Evolutionary conservation across 164 flowering plant species (phyloP), one percentile per base, ranked within the genome.

Genomic region (Berberis thunbergii): DNA sequence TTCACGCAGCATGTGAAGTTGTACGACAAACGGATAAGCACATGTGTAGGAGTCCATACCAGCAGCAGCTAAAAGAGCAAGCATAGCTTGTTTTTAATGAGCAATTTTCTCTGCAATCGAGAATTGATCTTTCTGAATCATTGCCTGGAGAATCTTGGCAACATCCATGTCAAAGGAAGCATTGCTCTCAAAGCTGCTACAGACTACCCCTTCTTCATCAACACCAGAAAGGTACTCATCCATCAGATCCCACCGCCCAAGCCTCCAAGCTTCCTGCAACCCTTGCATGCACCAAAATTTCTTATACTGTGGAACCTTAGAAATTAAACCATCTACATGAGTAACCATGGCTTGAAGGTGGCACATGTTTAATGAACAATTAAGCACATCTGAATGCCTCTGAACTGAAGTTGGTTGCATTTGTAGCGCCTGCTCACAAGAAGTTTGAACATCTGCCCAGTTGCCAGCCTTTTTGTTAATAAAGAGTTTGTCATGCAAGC

Each of bases 191-290:
- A 88, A 85, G 64, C 84, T 82, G 69, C 91, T 89, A 74, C 86
- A 87, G 49, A 86, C 74, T 62, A 80, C 64, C 61, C 96, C 97
- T 67, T 89, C 99, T 71, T 76, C 80, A 70, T 85, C 87, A 71
- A 96, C 97, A 43, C 93, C 26, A 26, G 26, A 26, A 26, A 26
- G 26, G 26, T 26, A 26, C 26, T 26, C 26, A 26, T 26, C 26
- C 97, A 89, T 94, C 78, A 94, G 78, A 59, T 89, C 94, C 99
- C 99, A 94, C 76, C 85, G 79, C 40, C 97, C 96, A 59, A 94
- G 96, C 75, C 99, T 91, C 99, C 99, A 94, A 61, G 99, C 99
- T 85, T 74, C 26, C 26, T 26, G 26, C 26, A 26, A 26, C 26
- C 26, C 26, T 26, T 26, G 26, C 26, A 26, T 26, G 26, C 26